Base-by-base conservation (phyloP, 2,329 filamentous ascomycete genomes). In the Biscogniauxia marginata region DNA sequence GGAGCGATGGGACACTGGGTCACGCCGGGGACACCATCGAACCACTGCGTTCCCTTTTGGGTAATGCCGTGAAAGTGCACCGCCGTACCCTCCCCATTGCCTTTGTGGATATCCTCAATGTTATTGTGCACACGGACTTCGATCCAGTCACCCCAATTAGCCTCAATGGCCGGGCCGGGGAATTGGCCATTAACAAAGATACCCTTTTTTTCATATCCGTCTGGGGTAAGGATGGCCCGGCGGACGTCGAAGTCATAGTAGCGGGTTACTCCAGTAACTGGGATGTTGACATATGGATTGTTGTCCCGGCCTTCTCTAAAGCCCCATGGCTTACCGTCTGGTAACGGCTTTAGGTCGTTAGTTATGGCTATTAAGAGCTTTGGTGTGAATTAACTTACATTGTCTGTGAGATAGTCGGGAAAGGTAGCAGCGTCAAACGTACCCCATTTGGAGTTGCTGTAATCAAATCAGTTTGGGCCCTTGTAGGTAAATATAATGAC, bases 61-160 rank as follows among this genome's bases (percentile, higher is more conserved):
- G 79, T 86, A 53, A 89, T 74, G 11, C 87, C 87, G 65, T 90
- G 87, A 68, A 86, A 90, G 67, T 90, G 87, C 24, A 90, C 74
- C 53, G 75, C 79, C 19, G 83, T 84, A n/a, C 74, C 79, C 63
- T 87, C 77, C 1, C 8, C 52, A 20, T 50, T 50, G 3, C 8
- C 22, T 19, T 20, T 25, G 1, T 84, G 75, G n/a, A 78, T 75
- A 67, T 90, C 89, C 69, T 84, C 77, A 52, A 88, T 78, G 44
- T 86, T 82, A 57, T 78, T 78, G 44, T 70, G 52, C 19, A 75
- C 65, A 55, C 73, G 77, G 25, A 77, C 67, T 22, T 75, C 60
- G 46, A 76, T 24, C 21, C 66, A 69, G 48, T 81, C 78, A 24
- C 72, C 73, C 71, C 71, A 74, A 53, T 73, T 67, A 16, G 73